A percentile compares a stretch with the other conserved stretches of the same genome.
Evolutionary conservation across 2,329 filamentous ascomycete genomes (phyloP).

Genomic region (Nemania serpens): DNA sequence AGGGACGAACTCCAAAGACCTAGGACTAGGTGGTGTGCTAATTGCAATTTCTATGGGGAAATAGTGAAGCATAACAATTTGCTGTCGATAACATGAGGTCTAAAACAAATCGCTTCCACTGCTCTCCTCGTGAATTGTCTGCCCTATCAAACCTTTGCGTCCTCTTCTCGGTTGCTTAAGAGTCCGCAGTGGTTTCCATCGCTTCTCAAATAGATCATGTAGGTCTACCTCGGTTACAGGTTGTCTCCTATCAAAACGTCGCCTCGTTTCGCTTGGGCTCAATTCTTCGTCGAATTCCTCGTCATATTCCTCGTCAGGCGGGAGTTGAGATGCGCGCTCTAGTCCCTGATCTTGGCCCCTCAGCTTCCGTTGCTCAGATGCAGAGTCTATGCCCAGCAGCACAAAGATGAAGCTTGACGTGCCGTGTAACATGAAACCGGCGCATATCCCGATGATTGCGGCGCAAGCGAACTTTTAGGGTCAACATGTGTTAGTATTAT

Average conservation of each 20-base stretch:
- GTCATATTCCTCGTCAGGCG: conserved; percentile 17
- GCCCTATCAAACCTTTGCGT: conserved; percentile 59
- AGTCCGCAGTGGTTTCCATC: conserved; percentile 35
- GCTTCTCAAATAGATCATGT: conserved; percentile 32
- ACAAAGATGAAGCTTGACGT: conserved; percentile 39
- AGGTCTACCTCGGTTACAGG: conserved; percentile 1
- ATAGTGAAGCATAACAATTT: background rate
- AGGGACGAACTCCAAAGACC: background rate
- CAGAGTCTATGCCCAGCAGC: conserved; percentile 34
- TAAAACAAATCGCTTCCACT: conserved; percentile 56
- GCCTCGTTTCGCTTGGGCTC: conserved; percentile 10
- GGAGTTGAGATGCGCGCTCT: background rate
- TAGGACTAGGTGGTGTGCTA: background rate
- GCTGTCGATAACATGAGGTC: conserved; percentile 12
- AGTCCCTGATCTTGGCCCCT: conserved; percentile 1
- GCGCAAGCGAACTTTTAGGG: conserved; percentile 38
- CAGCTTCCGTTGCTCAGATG: conserved; percentile 23
- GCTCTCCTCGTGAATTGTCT: conserved; percentile 75
- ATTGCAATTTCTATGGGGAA: background rate
- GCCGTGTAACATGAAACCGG: conserved; percentile 36
- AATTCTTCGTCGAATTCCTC: conserved; percentile 21
- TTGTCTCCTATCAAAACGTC: background rate
- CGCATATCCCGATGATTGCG: conserved; percentile 37
- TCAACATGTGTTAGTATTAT: conserved; percentile 16
- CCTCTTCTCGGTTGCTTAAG: conserved; percentile 46